Base-by-base conservation (phyloP, 768 basidiomycete species). In the Leccinum olivaceopallidum region DNA sequence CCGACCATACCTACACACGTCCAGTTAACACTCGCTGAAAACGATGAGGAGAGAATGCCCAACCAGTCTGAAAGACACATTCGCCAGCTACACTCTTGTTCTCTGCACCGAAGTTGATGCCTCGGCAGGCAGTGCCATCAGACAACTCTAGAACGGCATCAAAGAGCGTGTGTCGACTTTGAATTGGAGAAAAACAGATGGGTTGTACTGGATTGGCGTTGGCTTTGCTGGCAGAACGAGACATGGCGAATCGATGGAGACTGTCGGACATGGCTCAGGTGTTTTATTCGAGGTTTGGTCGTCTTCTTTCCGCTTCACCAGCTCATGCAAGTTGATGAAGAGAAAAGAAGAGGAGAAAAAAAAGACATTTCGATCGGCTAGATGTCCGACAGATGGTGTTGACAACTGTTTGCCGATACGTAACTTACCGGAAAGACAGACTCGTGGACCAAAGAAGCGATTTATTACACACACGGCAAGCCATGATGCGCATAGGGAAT, bases 1-100 rank as follows among this genome's bases (percentile, higher is more conserved):
- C 97, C 97, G 59, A 98, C 95, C 96, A 99, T 98, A 58, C 97
- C 97, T 99, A 70, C 56, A 63, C 50, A 8, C 22, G 24, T 50
- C 34, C 24, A 53, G 58, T 69, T 70, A 60, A 65, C 65, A 59
- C 55, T 50, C 53, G 55, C 56, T 57, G 24, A 44, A 47, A 34
- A 55, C 48, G 39, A 62, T 56, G 28, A 60, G 22, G 24, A 61
- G 55, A 63, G 59, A 55, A 63, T 51, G 69, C 67, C 89, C 73
- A 70, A 95, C 97, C 97, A 44, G 97, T 99, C 80, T 98, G 96
- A 79, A 99, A 99, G 71, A 99, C 97, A 75, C 97, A 98, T 84
- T 99, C 97, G 68, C 97, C 97, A 18, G 96, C 84, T 34, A 96
- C 82, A 71, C 92, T 95, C 77, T 94, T 95, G 51, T 83, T 85